phyloP scores from a whole-genome alignment of 1,139 yeast species.

The Pneumocystis oryctolagi region DNA sequence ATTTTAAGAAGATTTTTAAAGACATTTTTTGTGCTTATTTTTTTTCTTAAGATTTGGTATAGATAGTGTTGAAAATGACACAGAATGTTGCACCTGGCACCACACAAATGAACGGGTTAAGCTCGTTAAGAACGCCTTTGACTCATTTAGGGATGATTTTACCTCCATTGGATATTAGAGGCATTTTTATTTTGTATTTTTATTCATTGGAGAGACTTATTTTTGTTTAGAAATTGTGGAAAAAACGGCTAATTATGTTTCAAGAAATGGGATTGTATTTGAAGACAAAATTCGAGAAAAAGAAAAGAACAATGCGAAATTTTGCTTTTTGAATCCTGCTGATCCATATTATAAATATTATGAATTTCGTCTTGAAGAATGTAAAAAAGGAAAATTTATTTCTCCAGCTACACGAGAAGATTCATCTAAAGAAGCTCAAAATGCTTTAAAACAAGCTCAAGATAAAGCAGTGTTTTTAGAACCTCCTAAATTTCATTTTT shows the following conservation, averaged over 20 bases:
- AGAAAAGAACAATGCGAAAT: slow-evolving; percentile 39
- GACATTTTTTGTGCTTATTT: background rate
- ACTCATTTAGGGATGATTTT: slow-evolving; percentile 26
- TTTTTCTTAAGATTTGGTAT: background rate
- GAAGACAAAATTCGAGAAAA: slow-evolving; percentile 42
- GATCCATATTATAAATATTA: slow-evolving; percentile 50
- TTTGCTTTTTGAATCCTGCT: slow-evolving; percentile 42
- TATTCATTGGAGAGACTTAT: background rate
- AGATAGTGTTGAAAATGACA: background rate
- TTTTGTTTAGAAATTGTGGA: slow-evolving; percentile 35
- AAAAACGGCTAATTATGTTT: slow-evolving; percentile 59
- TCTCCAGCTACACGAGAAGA: slow-evolving; percentile 1
- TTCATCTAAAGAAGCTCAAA: slow-evolving; percentile 1
- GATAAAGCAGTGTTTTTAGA: slow-evolving; percentile 17
- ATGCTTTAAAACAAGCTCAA: slow-evolving; percentile 4
- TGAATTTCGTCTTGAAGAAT: slow-evolving; percentile 27
- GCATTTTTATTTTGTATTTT: slow-evolving; percentile 6
- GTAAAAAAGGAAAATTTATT: slow-evolving; percentile 17
- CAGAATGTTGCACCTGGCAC: background rate
- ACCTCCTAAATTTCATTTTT: slow-evolving; percentile 35
- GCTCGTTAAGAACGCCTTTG: background rate
- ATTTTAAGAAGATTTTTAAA: background rate
- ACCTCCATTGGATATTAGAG: slow-evolving; percentile 44
- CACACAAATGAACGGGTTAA: background rate
- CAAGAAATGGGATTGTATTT: slow-evolving; percentile 49